These are phyloP conservation scores for Tinospora cordifolia DNA, from an alignment of 164 flowering plant species.

Conservation along the genomic window DNA sequence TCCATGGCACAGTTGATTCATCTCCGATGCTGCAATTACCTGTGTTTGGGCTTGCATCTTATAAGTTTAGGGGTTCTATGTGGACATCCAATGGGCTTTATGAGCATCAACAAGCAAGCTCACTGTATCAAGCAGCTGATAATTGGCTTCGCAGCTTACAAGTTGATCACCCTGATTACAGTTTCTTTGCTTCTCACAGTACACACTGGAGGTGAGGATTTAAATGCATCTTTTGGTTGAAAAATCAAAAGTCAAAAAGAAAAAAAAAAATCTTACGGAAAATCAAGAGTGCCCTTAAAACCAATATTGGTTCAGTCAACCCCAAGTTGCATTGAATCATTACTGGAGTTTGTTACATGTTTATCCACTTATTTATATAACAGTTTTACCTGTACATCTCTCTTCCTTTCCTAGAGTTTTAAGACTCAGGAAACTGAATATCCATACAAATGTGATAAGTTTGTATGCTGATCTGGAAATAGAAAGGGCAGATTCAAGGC, in stretches of 20 bases:
- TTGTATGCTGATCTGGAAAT: background rate
- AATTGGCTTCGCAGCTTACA: constrained; percentile 44
- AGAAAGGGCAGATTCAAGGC: background rate
- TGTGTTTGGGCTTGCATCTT: constrained; percentile 72
- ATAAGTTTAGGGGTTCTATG: constrained; percentile 53
- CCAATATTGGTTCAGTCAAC: background rate
- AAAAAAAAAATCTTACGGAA: background rate
- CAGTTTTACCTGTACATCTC: background rate
- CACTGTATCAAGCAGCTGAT: constrained; percentile 48
- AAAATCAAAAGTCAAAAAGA: no score
- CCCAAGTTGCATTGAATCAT: background rate
- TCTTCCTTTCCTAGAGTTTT: background rate
- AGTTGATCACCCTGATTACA: constrained; percentile 56
- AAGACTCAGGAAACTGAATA: background rate
- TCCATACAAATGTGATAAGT: background rate
- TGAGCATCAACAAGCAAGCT: constrained; percentile 39
- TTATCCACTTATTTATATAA: constrained; percentile 1
- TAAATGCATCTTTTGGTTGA: background rate
- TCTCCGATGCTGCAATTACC: constrained; percentile 43
- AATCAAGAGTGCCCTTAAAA: background rate
- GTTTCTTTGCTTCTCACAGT: constrained; percentile 44
- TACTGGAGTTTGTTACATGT: background rate
- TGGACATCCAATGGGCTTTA: constrained; percentile 34
- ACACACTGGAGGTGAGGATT: constrained; percentile 28
- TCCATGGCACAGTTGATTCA: constrained; percentile 15